phyloP scores from a whole-genome alignment of 2,329 filamentous ascomycete species.

The Colletotrichum costaricense region DNA sequence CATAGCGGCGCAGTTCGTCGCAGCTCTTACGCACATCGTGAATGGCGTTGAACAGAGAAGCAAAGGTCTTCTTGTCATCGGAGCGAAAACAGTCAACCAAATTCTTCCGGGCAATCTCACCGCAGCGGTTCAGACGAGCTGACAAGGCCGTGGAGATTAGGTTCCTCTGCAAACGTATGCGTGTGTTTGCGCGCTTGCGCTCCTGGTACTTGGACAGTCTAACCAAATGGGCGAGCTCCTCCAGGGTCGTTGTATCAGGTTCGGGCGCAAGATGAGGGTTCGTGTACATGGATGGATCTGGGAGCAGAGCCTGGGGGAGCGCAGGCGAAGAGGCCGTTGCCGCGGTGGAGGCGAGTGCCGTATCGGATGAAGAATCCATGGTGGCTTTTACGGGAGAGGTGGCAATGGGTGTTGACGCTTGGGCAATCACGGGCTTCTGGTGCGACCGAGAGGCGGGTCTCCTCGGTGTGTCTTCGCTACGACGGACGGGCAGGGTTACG shows the following conservation, averaged over 20 bases:
- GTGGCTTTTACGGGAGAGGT: slow-evolving; percentile 37
- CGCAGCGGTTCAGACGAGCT: slow-evolving; percentile 78
- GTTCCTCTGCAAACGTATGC: slow-evolving; percentile 79
- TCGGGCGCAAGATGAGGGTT: slow-evolving; percentile 71
- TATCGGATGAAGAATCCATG: slow-evolving; percentile 40
- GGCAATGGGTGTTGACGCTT: slow-evolving; percentile 48
- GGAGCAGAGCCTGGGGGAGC: slow-evolving; percentile 63
- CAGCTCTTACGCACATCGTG: slow-evolving; percentile 84
- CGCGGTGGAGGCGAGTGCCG: slow-evolving; percentile 44
- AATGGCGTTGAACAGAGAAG: slow-evolving; percentile 79
- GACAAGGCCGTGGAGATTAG: slow-evolving; percentile 81
- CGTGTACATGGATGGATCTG: slow-evolving; percentile 74
- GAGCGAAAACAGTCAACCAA: slow-evolving; percentile 82
- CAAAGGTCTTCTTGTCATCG: slow-evolving; percentile 83
- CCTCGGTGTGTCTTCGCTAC: slow-evolving; percentile 56
- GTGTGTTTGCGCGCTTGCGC: slow-evolving; percentile 79
- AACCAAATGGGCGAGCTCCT: slow-evolving; percentile 82
- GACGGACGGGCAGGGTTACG: slow-evolving; percentile 55
- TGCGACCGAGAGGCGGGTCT: slow-evolving; percentile 47
- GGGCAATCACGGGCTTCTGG: slow-evolving; percentile 62
- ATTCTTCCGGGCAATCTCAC: slow-evolving; percentile 79
- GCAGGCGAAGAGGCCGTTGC: slow-evolving; percentile 57
- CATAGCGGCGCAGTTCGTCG: slow-evolving; percentile 77
- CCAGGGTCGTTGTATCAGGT: slow-evolving; percentile 75
- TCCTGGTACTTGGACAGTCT: slow-evolving; percentile 84